phyloP scores from a whole-genome alignment of 768 basidiomycete genomes.

The Serendipita indica region DNA sequence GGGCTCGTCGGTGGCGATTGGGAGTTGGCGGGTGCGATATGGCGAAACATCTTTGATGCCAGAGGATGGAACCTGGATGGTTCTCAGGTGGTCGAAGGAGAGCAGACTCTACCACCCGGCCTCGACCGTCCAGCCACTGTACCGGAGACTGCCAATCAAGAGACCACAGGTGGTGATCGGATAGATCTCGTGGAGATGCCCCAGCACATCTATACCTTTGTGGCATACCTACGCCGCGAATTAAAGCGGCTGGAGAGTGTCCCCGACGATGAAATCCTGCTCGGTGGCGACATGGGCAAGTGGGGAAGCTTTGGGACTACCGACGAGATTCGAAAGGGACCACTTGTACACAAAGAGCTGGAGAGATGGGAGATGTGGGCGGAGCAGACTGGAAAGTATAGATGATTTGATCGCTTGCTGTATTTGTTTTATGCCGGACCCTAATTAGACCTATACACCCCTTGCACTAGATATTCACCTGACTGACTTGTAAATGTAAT shows the following conservation, averaged over 20 bases:
- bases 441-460: too few relatives aligned
- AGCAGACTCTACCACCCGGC: conserved; percentile 12
- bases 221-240: conserved; percentile 59
- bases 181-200: conserved; percentile 47
- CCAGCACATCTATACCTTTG: conserved; percentile 54
- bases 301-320: conserved; percentile 16
- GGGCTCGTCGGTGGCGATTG: conserved; percentile 60
- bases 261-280: conserved; percentile 28
- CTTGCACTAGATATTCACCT: too few relatives aligned
- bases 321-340: background rate
- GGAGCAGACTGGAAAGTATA: background rate
- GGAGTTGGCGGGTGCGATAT: conserved; percentile 74
- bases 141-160: background rate
- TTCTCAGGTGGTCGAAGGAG: conserved; percentile 8
- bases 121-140: conserved; percentile 15
- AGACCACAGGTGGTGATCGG: conserved; percentile 15
- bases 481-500: too few relatives aligned
- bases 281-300: conserved; percentile 21
- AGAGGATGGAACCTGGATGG: conserved; percentile 31
- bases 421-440: too few relatives aligned
- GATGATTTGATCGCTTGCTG: too few relatives aligned
- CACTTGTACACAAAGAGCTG: background rate
- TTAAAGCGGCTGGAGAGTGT: conserved; percentile 47
- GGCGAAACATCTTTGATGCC: conserved; percentile 82
- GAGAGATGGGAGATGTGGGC: background rate